These are phyloP conservation scores for Starmerella tilneyi DNA, from an alignment of 805 yeast genomes.

Conservation along the genomic window DNA sequence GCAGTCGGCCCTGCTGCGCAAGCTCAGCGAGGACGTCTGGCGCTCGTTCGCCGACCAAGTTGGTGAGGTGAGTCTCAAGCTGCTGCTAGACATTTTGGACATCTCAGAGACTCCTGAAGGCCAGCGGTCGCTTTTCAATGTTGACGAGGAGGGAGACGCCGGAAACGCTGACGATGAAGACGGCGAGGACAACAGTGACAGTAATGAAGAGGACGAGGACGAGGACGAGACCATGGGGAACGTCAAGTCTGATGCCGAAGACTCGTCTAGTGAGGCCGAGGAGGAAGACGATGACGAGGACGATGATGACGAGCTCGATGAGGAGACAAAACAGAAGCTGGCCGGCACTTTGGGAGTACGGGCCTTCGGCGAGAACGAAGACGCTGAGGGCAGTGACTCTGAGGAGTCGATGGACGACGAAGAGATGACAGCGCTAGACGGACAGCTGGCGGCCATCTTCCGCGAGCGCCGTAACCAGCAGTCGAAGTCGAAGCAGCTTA, in stretches of 20 bases:
- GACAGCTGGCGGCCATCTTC: conserved; percentile 70
- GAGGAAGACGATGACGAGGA: conserved; percentile 27
- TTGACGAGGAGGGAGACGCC: conserved; percentile 37
- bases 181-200: too few species aligned
- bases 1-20: conserved; percentile 47
- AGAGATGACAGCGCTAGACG: conserved; percentile 90
- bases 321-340: conserved; percentile 22
- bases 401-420: conserved; percentile 82
- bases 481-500: conserved; percentile 42
- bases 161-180: conserved; percentile 19
- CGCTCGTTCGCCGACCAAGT: conserved; percentile 44
- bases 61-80: conserved; percentile 37
- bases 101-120: conserved; percentile 77
- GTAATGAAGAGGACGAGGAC: conserved; percentile 37
- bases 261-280: conserved; percentile 29
- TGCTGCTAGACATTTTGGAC: conserved; percentile 45
- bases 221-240: too few species aligned
- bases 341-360: conserved; percentile 22
- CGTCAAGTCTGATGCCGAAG: background rate
- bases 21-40: conserved; percentile 48
- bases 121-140: conserved; percentile 62
- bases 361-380: conserved; percentile 29
- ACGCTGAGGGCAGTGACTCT: conserved; percentile 36
- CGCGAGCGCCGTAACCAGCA: conserved; percentile 67
- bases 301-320: conserved; percentile 18